Evolutionary conservation across 2,329 filamentous ascomycete genomes (phyloP).

Genomic region (Colletotrichum orchidophilum): DNA sequence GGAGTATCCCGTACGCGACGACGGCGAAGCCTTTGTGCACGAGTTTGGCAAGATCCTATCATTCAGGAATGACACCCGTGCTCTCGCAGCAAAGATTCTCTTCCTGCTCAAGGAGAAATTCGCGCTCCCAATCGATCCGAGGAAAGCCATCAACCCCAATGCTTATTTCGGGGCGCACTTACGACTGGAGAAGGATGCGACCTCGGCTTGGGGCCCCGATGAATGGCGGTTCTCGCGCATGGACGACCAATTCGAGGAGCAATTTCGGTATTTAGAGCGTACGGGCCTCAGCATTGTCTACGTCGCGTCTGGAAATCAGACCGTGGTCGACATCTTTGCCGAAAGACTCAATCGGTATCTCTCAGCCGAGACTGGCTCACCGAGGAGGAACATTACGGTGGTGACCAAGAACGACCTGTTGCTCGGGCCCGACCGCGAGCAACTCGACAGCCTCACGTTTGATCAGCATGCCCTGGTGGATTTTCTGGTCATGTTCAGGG

Average conservation of each 20-base stretch:
- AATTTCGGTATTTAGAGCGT: conserved; percentile 38
- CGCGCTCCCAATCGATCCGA: conserved; percentile 38
- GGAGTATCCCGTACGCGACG: conserved; percentile 47
- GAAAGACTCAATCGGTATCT: conserved; percentile 25
- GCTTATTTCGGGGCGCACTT: conserved; percentile 45
- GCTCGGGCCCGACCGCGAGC: conserved; percentile 29
- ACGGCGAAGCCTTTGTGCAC: conserved; percentile 45
- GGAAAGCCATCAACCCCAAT: conserved; percentile 35
- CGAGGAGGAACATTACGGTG: conserved; percentile 37
- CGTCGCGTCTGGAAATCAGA: conserved; percentile 42
- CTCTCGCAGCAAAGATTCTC: conserved; percentile 41
- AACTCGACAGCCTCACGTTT: conserved; percentile 40
- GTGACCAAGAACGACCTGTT: conserved; percentile 45
- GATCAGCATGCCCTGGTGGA: conserved; percentile 46
- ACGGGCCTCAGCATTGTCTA: conserved; percentile 41
- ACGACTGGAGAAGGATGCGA: conserved; percentile 43
- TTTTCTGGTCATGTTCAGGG: conserved; percentile 44
- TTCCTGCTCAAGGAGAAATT: conserved; percentile 36
- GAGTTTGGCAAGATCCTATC: conserved; percentile 46
- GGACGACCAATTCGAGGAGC: conserved; percentile 43
- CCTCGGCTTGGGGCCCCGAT: conserved; percentile 42
- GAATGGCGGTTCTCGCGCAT: conserved; percentile 43
- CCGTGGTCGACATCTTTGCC: conserved; percentile 40
- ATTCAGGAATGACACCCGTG: conserved; percentile 43
- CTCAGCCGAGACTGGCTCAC: neutral